Base-by-base conservation (phyloP, 805 yeast species). In the Ogataea sp. region DNA sequence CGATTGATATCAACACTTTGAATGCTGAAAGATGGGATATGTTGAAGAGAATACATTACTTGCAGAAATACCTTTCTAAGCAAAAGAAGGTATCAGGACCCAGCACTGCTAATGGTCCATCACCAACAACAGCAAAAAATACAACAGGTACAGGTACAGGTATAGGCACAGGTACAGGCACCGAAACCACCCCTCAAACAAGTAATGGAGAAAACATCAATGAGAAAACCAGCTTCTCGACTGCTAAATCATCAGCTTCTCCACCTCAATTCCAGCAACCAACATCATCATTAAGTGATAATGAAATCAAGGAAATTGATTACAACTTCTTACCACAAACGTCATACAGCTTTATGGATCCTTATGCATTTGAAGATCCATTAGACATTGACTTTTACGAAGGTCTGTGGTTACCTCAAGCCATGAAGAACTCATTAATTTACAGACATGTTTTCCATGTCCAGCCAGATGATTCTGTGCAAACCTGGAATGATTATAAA, bases 381-480 rank as follows among this genome's bases (percentile, higher is more conserved):
- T 56, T 93, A 36, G 76, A 73, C 43, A 82, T 75, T n/a, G 75
- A 74, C 2, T 93, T 93, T 56, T 86, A 78, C 52, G 89, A 84
- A 49, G 96, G 87, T 49, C 57, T 80, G 7, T 90, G 96, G 96
- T 74, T 70, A 55, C 80, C 80, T 5, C 77, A 75, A 51, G 97
- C 98, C 0, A 65, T 82, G 39, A 71, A 89, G 50, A 93, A 93
- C 53, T 87, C 97, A 0, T 69, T 75, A 43, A 64, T 94, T 2
- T 93, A 75, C 64, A 70, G 96, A 44, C 68, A 82, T 58, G 84
- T 93, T 1, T 93, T 93, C 71, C 89, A 89, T 47, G 78, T 86
- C 45, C 98, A 94, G 55, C 99, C 99, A 0, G 98, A 93, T 59
- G 87, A 90, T 56, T 68, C 76, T 6, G 97, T 90, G n/a, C 70